Conservation (phyloP, 257 asterid genomes). For the Leptodermis oblonga region DNA sequence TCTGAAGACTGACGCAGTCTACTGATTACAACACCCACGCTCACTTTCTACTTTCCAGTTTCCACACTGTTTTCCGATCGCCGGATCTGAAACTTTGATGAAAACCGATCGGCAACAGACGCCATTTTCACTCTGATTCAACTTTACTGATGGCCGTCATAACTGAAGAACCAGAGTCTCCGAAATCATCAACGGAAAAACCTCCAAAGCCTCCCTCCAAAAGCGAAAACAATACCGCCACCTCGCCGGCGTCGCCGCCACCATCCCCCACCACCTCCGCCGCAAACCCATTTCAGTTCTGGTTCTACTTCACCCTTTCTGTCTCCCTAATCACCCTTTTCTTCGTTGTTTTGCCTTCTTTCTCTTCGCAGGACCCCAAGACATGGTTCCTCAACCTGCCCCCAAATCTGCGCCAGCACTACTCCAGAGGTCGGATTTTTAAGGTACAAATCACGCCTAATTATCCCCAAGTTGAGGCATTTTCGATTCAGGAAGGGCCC, state of each 20-base stretch:
- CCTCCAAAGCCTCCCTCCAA: conserved; percentile 33
- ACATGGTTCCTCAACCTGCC: conserved; percentile 81
- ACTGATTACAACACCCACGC: neutral
- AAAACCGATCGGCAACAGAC: neutral
- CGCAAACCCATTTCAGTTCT: conserved; percentile 64
- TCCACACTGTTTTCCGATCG: neutral
- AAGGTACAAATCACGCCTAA: conserved; percentile 69
- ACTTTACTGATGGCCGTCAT: conserved; percentile 52
- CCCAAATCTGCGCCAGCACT: conserved; percentile 55
- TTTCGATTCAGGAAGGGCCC: conserved; percentile 66
- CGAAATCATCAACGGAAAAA: conserved; percentile 24
- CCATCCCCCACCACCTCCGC: conserved; percentile 27
- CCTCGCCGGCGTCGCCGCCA: conserved; percentile 29
- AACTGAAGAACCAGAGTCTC: conserved; percentile 53
- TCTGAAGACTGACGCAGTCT: too few species aligned
- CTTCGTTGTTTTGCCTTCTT: conserved; percentile 43
- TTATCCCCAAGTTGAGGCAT: conserved; percentile 68
- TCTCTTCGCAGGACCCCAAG: conserved; percentile 63
- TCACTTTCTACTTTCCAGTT: neutral
- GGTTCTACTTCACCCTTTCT: conserved; percentile 65
- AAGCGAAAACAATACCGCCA: conserved; percentile 24
- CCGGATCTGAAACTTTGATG: neutral
- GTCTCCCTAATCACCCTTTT: conserved; percentile 52
- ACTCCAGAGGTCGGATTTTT: conserved; percentile 62
- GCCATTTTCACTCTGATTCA: neutral